Evolutionary conservation across 805 yeast species (phyloP).

Genomic region (Saturnispora ahearnii): DNA sequence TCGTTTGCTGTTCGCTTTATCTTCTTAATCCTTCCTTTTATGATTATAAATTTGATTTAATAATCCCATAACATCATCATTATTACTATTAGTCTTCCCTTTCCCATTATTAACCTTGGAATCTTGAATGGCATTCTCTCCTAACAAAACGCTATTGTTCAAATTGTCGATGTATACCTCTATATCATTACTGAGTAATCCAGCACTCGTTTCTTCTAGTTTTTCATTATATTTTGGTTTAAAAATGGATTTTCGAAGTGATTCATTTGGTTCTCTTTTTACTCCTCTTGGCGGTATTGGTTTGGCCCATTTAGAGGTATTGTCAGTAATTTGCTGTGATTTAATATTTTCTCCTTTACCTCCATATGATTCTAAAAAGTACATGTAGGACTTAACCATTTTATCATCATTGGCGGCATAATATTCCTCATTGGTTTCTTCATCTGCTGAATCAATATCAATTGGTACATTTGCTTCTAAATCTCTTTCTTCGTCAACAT

Average conservation of each 20-base stretch:
- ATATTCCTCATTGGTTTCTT: slow-evolving; percentile 29
- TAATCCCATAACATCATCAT: slow-evolving; percentile 38
- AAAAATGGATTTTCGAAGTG: background rate
- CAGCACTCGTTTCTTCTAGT: slow-evolving; percentile 24
- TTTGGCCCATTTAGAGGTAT: background rate
- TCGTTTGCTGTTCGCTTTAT: background rate
- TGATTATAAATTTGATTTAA: slow-evolving; percentile 60
- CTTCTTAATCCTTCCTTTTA: background rate
- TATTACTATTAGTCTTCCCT: slow-evolving; percentile 17
- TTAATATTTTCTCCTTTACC: slow-evolving; percentile 20
- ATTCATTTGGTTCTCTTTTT: background rate
- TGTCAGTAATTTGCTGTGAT: background rate
- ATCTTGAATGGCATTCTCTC: slow-evolving; percentile 33
- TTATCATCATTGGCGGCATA: slow-evolving; percentile 61
- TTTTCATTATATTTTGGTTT: slow-evolving; percentile 7
- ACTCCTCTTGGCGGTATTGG: background rate
- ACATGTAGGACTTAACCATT: slow-evolving; percentile 85
- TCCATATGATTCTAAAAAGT: slow-evolving; percentile 80
- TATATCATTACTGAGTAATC: slow-evolving; percentile 21
- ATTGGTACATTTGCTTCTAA: slow-evolving; percentile 6
- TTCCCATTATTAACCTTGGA: background rate
- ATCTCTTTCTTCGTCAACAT: slow-evolving; percentile 12
- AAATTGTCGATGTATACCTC: slow-evolving; percentile 18
- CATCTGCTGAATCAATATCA: slow-evolving; percentile 20
- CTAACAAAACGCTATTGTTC: slow-evolving; percentile 29